phyloP scores from a whole-genome alignment of 192 early-diverging fungal species.

The Kappamyces sp. region DNA sequence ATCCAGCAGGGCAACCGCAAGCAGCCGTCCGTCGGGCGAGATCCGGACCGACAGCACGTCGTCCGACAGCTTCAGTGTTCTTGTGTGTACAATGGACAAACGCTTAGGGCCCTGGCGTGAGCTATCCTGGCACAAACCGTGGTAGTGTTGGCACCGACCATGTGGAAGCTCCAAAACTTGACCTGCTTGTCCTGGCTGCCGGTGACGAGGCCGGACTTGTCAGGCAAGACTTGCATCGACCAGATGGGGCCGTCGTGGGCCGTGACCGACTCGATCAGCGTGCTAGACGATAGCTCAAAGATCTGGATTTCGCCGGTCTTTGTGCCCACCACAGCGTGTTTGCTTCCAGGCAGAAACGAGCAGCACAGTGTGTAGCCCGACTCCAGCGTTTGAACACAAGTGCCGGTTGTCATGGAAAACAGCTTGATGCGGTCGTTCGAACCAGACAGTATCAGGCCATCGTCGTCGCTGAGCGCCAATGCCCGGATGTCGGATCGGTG shows the following conservation, averaged over 20 bases:
- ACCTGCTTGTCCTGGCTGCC: constrained; percentile 92
- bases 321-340: constrained; percentile 86
- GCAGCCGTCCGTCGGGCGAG: constrained; percentile 76
- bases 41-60: constrained; percentile 81
- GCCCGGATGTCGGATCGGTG: constrained; percentile 89
- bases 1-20: constrained; percentile 90
- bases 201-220: constrained; percentile 81
- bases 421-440: constrained; percentile 78
- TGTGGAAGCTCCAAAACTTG: constrained; percentile 96
- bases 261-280: constrained; percentile 78
- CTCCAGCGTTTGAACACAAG: constrained; percentile 84
- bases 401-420: constrained; percentile 78
- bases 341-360: constrained; percentile 88
- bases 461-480: constrained; percentile 83
- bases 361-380: constrained; percentile 90
- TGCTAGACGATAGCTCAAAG: constrained; percentile 80
- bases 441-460: constrained; percentile 77
- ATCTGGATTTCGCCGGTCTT: constrained; percentile 84
- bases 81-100: constrained; percentile 74
- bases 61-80: constrained; percentile 92
- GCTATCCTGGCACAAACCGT: neutral
- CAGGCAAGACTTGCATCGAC: constrained; percentile 79
- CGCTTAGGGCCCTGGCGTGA: constrained; percentile 30
- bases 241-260: constrained; percentile 89
- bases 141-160: constrained; percentile 57